Base-by-base conservation (phyloP, 441 rosid genomes). In the Dalechampia spathulata region DNA sequence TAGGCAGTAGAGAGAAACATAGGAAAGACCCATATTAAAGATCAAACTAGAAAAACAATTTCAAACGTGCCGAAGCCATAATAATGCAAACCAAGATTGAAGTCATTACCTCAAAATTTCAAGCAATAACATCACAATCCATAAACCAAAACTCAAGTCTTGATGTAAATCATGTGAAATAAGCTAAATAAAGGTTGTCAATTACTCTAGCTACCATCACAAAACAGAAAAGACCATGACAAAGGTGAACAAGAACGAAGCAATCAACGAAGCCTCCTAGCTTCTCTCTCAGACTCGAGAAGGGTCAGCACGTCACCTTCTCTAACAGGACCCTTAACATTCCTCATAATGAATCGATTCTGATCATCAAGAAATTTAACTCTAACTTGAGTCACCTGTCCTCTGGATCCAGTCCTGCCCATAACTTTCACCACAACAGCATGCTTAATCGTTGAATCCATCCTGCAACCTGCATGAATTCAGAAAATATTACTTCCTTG, bases 221-320 rank as follows among this genome's bases (percentile, higher is more conserved):
- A 30, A 8, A 4, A 30, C 4, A 30, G 5, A 30, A 30, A 53
- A 58, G 2, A 44, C 27, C n/a, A 13, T 7, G 14, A 37, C 11
- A 19, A 37, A 15, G 15, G 21, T 37, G 26, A 27, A 28, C n/a
- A n/a, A n/a, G n/a, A 20, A 34, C 17, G 1, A 50, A 25, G 2
- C 38, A 13, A 58, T 87, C 81, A 88, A 15, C 87, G 96, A 22
- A 89, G 87, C 63, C 96, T 85, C 78, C 92, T 82, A 14, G 96
- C 96, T 75, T 89, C 96, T 49, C 95, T 74, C 77, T 89, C 95
- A 0, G 90, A 85, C 82, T 89, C 96, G 7, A 89, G 87, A 42
- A 89, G 71, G 22, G 95, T 81, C 37, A 89, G 90, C 46, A 89
- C 64, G 66, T 89, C 96, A 2, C 95, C 96, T 58, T 89, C 92